These are phyloP conservation scores for Citrullus amarus DNA, from an alignment of 306 rosid genomes.

Conservation along the genomic window DNA sequence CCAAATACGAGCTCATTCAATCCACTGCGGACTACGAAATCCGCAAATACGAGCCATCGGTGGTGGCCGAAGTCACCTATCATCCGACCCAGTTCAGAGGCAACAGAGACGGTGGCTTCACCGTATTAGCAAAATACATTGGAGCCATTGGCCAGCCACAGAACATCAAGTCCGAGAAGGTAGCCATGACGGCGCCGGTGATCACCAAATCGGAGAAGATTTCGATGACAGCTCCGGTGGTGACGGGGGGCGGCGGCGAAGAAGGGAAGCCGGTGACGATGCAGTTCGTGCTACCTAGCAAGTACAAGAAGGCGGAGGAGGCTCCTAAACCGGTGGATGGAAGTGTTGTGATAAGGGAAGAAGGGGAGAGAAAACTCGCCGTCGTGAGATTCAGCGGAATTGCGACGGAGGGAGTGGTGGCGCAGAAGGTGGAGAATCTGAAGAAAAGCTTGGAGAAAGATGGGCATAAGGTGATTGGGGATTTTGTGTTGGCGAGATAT, in stretches of 20 bases:
- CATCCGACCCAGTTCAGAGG: slow-evolving; percentile 68
- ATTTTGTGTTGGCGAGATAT: slow-evolving; percentile 65
- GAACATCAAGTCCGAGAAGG: slow-evolving; percentile 59
- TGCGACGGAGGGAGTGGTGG: slow-evolving; percentile 52
- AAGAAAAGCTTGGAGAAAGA: slow-evolving; percentile 57
- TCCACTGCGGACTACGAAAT: slow-evolving; percentile 54
- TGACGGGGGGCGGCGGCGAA: slow-evolving; percentile 26
- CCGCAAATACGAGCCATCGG: slow-evolving; percentile 46
- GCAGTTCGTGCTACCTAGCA: slow-evolving; percentile 58
- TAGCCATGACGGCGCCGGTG: slow-evolving; percentile 82
- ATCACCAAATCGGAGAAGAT: slow-evolving; percentile 53
- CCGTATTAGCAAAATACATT: slow-evolving; percentile 58
- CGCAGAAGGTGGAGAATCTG: slow-evolving; percentile 48
- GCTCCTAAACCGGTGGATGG: slow-evolving; percentile 78
- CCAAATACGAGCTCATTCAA: slow-evolving; percentile 36
- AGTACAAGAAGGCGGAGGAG: slow-evolving; percentile 53
- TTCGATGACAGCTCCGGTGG: slow-evolving; percentile 73
- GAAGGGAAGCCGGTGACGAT: slow-evolving; percentile 41
- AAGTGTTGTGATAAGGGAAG: slow-evolving; percentile 64
- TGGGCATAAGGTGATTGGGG: slow-evolving; percentile 57
- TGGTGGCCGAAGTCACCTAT: slow-evolving; percentile 64
- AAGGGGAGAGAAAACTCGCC: slow-evolving; percentile 57
- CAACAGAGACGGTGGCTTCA: slow-evolving; percentile 71
- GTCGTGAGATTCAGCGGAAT: slow-evolving; percentile 63
- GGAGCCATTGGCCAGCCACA: slow-evolving; percentile 70